These are phyloP conservation scores for Halenospora varia DNA, from an alignment of 495 filamentous ascomycete genomes.

Conservation along the genomic window DNA sequence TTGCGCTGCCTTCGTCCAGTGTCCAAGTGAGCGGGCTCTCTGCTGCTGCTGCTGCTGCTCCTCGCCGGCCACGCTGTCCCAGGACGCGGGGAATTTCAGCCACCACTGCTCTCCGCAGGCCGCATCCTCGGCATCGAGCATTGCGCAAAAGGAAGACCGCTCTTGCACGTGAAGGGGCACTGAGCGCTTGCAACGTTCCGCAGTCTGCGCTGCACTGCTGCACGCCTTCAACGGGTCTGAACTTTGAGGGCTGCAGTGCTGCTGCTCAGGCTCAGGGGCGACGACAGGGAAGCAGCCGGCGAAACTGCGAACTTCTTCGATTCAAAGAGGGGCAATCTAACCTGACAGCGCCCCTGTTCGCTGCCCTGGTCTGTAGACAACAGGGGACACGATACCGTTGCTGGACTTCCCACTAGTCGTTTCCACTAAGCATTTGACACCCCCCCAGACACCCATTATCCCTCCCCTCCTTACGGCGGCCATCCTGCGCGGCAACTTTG, in stretches of 20 bases:
- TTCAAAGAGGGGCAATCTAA: conserved; percentile 11
- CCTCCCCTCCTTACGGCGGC: conserved; percentile 15
- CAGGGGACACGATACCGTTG: conserved; percentile 15
- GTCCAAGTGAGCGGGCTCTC: background rate
- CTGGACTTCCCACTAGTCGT: conserved; percentile 11
- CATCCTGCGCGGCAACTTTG: conserved; percentile 2
- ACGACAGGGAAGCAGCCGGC: background rate
- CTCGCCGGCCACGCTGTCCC: background rate
- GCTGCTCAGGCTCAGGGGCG: background rate
- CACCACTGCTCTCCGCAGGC: conserved; percentile 1
- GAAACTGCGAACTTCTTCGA: background rate
- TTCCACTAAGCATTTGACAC: conserved; percentile 18
- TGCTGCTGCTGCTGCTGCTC: background rate
- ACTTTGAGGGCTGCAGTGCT: too few relatives aligned
- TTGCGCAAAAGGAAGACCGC: background rate
- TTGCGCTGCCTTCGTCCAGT: conserved; percentile 10
- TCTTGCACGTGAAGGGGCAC: conserved; percentile 9
- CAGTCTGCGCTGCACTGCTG: too few relatives aligned
- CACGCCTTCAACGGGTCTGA: background rate
- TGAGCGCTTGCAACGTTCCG: background rate
- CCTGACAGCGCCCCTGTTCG: background rate
- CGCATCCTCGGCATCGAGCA: conserved; percentile 7
- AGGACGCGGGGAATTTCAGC: background rate
- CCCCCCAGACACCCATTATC: background rate
- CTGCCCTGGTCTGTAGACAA: background rate